These are phyloP conservation scores for Fagopyrum esculentum DNA, from an alignment of 148 eudicot genomes.

Conservation along the genomic window DNA sequence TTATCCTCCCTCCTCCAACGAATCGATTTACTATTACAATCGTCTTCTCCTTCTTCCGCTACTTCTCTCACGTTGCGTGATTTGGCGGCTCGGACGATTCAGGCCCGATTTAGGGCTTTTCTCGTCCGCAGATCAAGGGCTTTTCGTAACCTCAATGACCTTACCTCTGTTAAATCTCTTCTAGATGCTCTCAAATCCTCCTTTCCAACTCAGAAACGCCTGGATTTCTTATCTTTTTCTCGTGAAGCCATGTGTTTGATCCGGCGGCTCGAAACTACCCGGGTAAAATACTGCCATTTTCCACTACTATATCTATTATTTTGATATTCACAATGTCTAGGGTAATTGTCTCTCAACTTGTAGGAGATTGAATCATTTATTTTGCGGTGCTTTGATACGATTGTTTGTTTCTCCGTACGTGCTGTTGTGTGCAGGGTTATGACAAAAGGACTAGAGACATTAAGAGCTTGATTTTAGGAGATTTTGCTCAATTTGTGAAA, in stretches of 20 bases:
- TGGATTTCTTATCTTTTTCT: conserved; percentile 37
- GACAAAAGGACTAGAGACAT: conserved; percentile 76
- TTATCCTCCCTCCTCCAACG: conserved; percentile 58
- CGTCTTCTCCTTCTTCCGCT: conserved; percentile 25
- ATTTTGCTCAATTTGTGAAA: conserved; percentile 47
- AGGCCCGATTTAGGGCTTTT: conserved; percentile 65
- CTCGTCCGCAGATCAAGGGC: conserved; percentile 69
- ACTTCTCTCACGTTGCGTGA: conserved; percentile 34
- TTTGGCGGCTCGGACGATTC: conserved; percentile 79
- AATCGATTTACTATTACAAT: conserved; percentile 56
- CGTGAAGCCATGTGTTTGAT: conserved; percentile 49
- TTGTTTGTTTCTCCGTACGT: neutral
- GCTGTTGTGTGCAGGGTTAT: conserved; percentile 46
- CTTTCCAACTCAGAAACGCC: conserved; percentile 21
- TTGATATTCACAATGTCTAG: neutral
- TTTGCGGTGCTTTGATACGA: neutral
- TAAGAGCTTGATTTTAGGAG: conserved; percentile 50
- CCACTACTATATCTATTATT: neutral
- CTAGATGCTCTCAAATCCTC: conserved; percentile 39
- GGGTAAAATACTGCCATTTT: conserved; percentile 32
- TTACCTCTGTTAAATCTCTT: conserved; percentile 51
- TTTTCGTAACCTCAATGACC: conserved; percentile 51
- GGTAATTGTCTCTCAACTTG: neutral
- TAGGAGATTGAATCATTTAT: conserved; percentile 2
- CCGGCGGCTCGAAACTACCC: conserved; percentile 40